These are phyloP conservation scores for Selaginella moellendorffii DNA, from an alignment of 75 land plant genomes.

Conservation along the genomic window DNA sequence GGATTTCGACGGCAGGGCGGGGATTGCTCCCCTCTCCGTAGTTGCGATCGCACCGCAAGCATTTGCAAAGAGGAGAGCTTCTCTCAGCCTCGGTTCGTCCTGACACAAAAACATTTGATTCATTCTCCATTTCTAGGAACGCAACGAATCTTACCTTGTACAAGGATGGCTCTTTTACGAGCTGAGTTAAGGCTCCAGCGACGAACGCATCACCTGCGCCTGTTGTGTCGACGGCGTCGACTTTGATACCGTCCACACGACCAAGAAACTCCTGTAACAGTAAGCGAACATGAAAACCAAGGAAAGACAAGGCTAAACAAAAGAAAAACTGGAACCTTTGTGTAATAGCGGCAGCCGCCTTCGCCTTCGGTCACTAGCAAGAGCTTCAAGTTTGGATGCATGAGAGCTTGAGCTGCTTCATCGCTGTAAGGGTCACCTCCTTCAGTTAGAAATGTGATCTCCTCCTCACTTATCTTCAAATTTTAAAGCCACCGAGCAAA, in stretches of 20 bases:
- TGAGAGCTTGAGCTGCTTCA: conserved; percentile 49
- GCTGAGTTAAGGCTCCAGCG: conserved; percentile 10
- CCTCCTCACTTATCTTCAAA: conserved; percentile 44
- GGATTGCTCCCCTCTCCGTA: conserved; percentile 38
- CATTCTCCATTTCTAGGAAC: not conserved
- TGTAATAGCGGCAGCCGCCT: conserved; percentile 72
- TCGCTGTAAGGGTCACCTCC: conserved; percentile 34
- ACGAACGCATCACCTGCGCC: conserved; percentile 31
- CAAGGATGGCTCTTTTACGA: conserved; percentile 4
- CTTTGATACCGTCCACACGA: not conserved
- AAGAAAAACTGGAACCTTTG: conserved; percentile 49
- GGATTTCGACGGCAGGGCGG: conserved; percentile 25
- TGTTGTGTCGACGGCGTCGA: conserved; percentile 17
- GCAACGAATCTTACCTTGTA: conserved; percentile 7
- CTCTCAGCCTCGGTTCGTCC: conserved; percentile 22
- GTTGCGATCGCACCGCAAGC: conserved; percentile 40
- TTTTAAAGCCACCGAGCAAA: not conserved
- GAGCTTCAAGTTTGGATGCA: conserved; percentile 63
- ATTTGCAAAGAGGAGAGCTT: conserved; percentile 29
- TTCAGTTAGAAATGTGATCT: conserved; percentile 47
- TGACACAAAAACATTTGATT: not conserved
- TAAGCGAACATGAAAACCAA: no score
- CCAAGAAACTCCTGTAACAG: conserved; percentile 40
- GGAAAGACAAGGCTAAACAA: no score
- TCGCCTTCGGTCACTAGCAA: conserved; percentile 82